phyloP scores from a whole-genome alignment of 139 green algal species.

The Chlorella sorokiniana region DNA sequence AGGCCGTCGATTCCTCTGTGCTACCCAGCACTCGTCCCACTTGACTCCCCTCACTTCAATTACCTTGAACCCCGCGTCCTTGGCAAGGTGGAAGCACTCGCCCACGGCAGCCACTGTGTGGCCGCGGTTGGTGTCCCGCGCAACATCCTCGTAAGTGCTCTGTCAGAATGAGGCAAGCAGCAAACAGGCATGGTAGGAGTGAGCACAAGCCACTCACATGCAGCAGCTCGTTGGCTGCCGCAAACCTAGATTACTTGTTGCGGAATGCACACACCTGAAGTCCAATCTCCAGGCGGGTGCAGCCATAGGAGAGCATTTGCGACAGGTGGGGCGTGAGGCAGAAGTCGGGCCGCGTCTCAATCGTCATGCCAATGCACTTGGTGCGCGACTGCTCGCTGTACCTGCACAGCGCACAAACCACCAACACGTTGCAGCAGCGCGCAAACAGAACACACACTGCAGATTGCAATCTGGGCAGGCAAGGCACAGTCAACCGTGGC shows the following conservation, averaged over 20 bases:
- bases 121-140: constrained; percentile 94
- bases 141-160: constrained; percentile 77
- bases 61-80: constrained; percentile 96
- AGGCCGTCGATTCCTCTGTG: too few relatives aligned
- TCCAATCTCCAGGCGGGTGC: constrained; percentile 92
- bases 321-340: constrained; percentile 76
- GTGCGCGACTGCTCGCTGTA: constrained; percentile 81
- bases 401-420: neutral
- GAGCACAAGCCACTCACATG: too few relatives aligned
- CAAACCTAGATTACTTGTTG: too few relatives aligned
- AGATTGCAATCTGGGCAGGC: neutral
- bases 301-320: constrained; percentile 92
- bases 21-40: neutral
- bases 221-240: too few relatives aligned
- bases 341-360: constrained; percentile 96
- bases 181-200: too few relatives aligned
- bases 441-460: neutral
- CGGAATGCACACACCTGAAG: constrained; percentile 71
- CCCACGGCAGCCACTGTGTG: constrained; percentile 91
- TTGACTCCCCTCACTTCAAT: neutral
- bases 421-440: neutral
- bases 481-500: neutral
- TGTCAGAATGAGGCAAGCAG: neutral
- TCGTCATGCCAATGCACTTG: constrained; percentile 96
- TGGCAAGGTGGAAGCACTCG: constrained; percentile 92